Percentiles rank a stretch among this genome's conserved stretches.
These are phyloP conservation scores for Scheffersomyces insectosa DNA, from an alignment of 1,139 yeast genomes.

Conservation along the genomic window DNA sequence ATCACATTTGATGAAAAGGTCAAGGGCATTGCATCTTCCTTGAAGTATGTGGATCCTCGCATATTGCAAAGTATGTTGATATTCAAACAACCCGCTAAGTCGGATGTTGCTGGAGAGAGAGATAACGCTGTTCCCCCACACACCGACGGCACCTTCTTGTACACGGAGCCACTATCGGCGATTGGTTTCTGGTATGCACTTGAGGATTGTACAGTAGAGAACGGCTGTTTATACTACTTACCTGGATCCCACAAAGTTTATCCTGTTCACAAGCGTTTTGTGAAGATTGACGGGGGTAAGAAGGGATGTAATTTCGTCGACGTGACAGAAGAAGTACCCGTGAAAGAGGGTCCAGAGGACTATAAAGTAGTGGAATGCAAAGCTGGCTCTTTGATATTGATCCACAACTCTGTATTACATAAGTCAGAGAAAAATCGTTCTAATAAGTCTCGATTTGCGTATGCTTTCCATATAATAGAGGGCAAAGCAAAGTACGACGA, in stretches of 20 bases:
- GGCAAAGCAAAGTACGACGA: conserved; percentile 61
- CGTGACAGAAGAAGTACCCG: conserved; percentile 18
- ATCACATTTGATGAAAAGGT: conserved; percentile 56
- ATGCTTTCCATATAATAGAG: conserved; percentile 79
- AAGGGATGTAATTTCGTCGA: conserved; percentile 55
- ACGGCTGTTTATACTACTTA: conserved; percentile 72
- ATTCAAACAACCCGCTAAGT: conserved; percentile 63
- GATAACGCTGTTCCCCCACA: conserved; percentile 76
- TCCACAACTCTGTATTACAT: conserved; percentile 71
- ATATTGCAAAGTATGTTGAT: conserved; percentile 80
- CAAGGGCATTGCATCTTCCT: conserved; percentile 49
- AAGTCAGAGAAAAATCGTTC: conserved; percentile 65
- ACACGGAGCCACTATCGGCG: conserved; percentile 70
- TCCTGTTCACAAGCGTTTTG: conserved; percentile 66
- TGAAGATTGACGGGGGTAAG: conserved; percentile 46
- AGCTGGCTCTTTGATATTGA: conserved; percentile 70
- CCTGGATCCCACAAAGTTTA: conserved; percentile 71
- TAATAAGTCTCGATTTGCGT: conserved; percentile 63
- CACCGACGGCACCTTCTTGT: conserved; percentile 74
- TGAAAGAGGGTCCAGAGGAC: conserved; percentile 29
- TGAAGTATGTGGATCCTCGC: conserved; percentile 63
- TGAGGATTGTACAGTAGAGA: conserved; percentile 66
- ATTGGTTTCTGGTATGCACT: conserved; percentile 84
- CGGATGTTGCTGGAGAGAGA: conserved; percentile 44
- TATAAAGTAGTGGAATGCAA: conserved; percentile 62